These are phyloP conservation scores for Primulina huaijiensis DNA, from an alignment of 257 asterid species.

Conservation along the genomic window DNA sequence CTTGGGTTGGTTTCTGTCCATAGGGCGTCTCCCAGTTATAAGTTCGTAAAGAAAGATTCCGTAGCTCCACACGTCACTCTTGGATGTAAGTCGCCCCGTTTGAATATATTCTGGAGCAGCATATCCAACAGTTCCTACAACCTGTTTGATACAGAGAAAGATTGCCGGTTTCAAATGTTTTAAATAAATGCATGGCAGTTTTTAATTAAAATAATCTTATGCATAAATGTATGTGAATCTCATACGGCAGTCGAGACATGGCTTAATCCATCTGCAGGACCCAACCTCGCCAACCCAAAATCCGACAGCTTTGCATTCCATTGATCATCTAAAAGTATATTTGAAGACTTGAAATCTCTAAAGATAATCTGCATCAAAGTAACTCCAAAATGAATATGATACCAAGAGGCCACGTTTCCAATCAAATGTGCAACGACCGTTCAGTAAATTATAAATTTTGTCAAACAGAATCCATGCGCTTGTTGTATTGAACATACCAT, in stretches of 20 bases:
- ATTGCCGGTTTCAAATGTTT: not conserved
- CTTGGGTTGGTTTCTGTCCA: constrained; percentile 74
- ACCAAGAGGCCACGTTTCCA: not conserved
- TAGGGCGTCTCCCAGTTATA: constrained; percentile 83
- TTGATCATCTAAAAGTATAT: constrained; percentile 75
- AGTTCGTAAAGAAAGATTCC: constrained; percentile 92
- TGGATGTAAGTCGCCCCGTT: constrained; percentile 83
- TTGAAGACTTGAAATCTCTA: constrained; percentile 88
- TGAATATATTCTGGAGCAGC: constrained; percentile 95
- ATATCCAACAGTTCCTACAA: constrained; percentile 92
- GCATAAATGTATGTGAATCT: not conserved
- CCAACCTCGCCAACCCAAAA: constrained; percentile 81
- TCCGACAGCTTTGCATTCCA: constrained; percentile 93
- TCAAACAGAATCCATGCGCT: too few species aligned
- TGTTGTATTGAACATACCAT: too few species aligned
- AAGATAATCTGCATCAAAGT: constrained; percentile 64
- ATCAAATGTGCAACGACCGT: too few species aligned
- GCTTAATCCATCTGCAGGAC: constrained; percentile 79
- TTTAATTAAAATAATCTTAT: not conserved
- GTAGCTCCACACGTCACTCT: constrained; percentile 93
- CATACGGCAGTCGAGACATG: constrained; percentile 87
- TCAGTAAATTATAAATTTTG: too few species aligned
- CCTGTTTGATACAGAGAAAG: constrained; percentile 37
- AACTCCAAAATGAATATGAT: not conserved
- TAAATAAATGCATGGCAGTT: not conserved